These are phyloP conservation scores for Magnusiomyces paraingens DNA, from an alignment of 1,139 yeast species.

Conservation along the genomic window DNA sequence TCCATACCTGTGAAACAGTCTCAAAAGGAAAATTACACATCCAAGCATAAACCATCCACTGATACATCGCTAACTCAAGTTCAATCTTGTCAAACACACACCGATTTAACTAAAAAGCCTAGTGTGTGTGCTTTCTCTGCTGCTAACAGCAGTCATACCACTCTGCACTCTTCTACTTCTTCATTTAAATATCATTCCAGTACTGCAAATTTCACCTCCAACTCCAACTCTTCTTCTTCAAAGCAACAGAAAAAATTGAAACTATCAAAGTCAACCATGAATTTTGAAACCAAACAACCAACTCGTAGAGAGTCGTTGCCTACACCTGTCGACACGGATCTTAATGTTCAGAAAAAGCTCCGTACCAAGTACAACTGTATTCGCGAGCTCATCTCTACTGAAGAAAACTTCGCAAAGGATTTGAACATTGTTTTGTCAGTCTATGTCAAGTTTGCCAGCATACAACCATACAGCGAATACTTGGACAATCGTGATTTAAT, in stretches of 20 bases:
- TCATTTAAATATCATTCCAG: background rate
- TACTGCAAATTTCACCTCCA: background rate
- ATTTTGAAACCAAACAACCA: background rate
- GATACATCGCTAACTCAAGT: too few relatives aligned
- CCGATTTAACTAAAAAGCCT: too few relatives aligned
- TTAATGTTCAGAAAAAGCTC: conserved; percentile 20
- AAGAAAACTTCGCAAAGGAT: conserved; percentile 32
- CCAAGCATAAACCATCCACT: too few relatives aligned
- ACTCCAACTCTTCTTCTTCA: background rate
- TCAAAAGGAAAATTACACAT: too few relatives aligned
- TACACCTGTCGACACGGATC: background rate
- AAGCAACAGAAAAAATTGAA: background rate
- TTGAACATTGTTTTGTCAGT: conserved; percentile 32
- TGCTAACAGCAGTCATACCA: background rate
- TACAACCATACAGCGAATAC: conserved; percentile 25
- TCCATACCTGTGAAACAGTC: too few relatives aligned
- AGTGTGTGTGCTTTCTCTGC: too few relatives aligned
- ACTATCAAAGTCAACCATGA: conserved; percentile 1
- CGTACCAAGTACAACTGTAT: conserved; percentile 28
- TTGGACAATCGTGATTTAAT: conserved; percentile 28
- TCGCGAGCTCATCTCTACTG: conserved; percentile 34
- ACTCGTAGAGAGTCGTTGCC: background rate
- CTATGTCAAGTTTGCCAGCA: conserved; percentile 24
- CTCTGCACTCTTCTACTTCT: background rate
- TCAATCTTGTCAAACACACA: too few relatives aligned